Conservation (phyloP, 371 early-diverging fungal species). For the Rhizomucor pusillus region DNA sequence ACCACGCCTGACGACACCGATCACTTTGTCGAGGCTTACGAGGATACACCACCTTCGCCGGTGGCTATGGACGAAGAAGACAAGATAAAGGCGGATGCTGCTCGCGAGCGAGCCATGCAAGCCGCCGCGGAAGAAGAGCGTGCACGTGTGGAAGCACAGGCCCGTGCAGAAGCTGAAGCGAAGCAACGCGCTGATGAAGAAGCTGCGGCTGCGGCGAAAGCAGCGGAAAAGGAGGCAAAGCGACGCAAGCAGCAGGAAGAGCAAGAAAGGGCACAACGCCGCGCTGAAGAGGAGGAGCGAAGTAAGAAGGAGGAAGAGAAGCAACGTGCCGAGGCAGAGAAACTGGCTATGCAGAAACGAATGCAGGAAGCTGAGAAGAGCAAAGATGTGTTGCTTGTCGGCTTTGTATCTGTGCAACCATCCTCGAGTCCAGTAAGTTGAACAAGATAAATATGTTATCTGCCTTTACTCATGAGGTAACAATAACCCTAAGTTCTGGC, state of each 20-base stretch:
- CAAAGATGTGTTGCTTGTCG: constrained; percentile 14
- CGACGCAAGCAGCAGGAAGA: constrained; percentile 12
- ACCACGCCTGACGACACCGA: constrained; percentile 21
- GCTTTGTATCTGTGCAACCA: constrained; percentile 11
- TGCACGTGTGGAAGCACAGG: too few species aligned
- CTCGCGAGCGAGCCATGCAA: neutral
- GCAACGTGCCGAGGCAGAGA: constrained; percentile 1
- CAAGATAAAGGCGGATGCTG: constrained; percentile 11
- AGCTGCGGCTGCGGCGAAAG: constrained; percentile 2
- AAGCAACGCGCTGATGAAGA: too few species aligned
- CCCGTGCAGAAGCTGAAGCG: neutral
- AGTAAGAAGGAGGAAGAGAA: constrained; percentile 7
- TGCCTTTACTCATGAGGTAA: constrained; percentile 8
- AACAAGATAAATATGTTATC: constrained; percentile 10
- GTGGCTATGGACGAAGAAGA: constrained; percentile 6
- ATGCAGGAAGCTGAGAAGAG: constrained; percentile 35
- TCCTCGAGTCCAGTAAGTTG: constrained; percentile 5
- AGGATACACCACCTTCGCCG: constrained; percentile 18
- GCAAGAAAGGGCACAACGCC: constrained; percentile 2
- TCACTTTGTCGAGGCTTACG: constrained; percentile 30
- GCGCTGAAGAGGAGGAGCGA: neutral
- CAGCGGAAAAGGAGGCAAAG: constrained; percentile 5
- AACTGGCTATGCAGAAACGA: constrained; percentile 11
- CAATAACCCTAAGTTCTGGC: constrained; percentile 7
- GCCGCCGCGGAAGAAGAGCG: constrained; percentile 5